phyloP scores from a whole-genome alignment of 1,139 yeast species.

The Suhomyces atakaporum region DNA sequence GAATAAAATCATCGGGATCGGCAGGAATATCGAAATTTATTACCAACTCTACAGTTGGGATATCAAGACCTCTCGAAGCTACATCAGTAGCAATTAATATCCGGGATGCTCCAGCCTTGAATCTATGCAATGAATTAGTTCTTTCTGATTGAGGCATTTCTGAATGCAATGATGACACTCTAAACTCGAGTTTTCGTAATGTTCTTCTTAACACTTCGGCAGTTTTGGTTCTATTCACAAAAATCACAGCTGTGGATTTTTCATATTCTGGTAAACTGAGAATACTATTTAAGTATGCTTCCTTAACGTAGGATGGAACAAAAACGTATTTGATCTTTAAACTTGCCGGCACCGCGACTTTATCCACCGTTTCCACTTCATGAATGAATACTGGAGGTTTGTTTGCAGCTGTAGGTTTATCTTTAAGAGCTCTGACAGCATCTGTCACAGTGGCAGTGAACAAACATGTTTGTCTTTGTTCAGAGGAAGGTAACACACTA shows the following conservation, averaged over 20 bases:
- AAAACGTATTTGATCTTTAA: conserved; percentile 56
- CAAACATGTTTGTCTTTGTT: conserved; percentile 77
- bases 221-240: conserved; percentile 86
- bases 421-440: conserved; percentile 78
- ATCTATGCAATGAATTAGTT: conserved; percentile 85
- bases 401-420: conserved; percentile 60
- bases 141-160: conserved; percentile 94
- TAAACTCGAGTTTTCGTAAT: conserved; percentile 67
- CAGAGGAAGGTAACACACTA: conserved; percentile 66
- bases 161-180: conserved; percentile 90
- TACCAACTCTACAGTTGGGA: conserved; percentile 87
- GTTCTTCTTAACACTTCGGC: conserved; percentile 86
- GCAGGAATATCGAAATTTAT: conserved; percentile 92
- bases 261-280: conserved; percentile 63
- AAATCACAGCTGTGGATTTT: conserved; percentile 74
- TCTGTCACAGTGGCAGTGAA: conserved; percentile 98
- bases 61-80: conserved; percentile 96
- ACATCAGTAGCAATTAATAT: conserved; percentile 94
- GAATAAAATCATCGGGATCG: conserved; percentile 95
- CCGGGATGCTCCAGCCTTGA: conserved; percentile 92
- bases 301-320: conserved; percentile 85
- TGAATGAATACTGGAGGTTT: conserved; percentile 73
- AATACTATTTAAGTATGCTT: conserved; percentile 76
- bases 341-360: conserved; percentile 78
- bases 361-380: conserved; percentile 73